Conservation (phyloP, 495 filamentous ascomycete genomes). For the Hypomontagnella submonticulosa region DNA sequence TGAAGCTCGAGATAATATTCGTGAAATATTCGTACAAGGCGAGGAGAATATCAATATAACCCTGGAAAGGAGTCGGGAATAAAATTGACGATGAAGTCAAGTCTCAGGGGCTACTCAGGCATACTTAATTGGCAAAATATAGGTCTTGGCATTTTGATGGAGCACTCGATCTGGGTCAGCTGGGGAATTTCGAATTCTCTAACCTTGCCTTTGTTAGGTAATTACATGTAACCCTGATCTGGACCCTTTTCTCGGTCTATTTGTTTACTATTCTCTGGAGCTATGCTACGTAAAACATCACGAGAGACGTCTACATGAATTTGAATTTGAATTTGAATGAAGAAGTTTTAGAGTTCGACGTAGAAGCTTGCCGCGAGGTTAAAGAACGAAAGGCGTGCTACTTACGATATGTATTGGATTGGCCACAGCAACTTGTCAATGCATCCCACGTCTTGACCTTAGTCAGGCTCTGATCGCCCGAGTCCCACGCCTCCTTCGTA, state of each 20-base stretch:
- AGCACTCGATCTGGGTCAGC: conserved; percentile 27
- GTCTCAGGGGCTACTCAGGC: not conserved
- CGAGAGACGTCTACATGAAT: no score
- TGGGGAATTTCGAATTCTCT: conserved; percentile 25
- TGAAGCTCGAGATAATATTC: no score
- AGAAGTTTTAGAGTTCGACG: no score
- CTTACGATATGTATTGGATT: no score
- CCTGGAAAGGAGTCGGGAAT: not conserved
- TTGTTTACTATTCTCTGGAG: conserved; percentile 11
- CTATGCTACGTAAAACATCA: no score
- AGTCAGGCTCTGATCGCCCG: conserved; percentile 21
- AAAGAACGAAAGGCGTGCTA: no score
- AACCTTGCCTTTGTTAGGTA: conserved; percentile 12
- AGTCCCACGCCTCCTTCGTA: conserved; percentile 26
- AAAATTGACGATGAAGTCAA: not conserved
- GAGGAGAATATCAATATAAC: not conserved
- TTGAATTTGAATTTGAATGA: no score
- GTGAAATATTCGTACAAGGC: not conserved
- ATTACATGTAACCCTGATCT: conserved; percentile 33
- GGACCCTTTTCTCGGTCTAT: conserved; percentile 28
- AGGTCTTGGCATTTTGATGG: conserved; percentile 28
- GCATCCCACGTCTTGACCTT: conserved; percentile 12
- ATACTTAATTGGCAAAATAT: conserved; percentile 25
- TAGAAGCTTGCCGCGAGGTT: no score
- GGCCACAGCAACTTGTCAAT: conserved; percentile 13